Percentiles rank a stretch among this genome's conserved stretches.
Evolutionary conservation across 1,284 basidiomycete genomes (phyloP).

Genomic region (Cryptococcus sp.): DNA sequence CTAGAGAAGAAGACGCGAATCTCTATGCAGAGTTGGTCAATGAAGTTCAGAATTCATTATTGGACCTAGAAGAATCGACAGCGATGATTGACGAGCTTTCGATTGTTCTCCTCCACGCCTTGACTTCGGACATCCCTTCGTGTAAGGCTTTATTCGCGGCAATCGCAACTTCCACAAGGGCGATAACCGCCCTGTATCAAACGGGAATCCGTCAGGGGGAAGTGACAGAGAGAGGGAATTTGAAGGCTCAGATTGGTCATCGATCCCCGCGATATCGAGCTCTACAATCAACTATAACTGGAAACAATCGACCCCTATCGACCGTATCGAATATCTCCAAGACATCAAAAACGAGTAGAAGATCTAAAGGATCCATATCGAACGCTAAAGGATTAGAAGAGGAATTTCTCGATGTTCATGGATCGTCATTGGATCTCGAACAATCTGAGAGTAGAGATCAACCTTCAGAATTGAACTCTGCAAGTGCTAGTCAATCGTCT

Average conservation of each 20-base stretch:
- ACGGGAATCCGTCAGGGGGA: background rate
- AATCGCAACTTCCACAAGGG: background rate
- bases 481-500: constrained; percentile 19
- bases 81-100: constrained; percentile 11
- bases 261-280: background rate
- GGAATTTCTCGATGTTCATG: constrained; percentile 29
- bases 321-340: constrained; percentile 1
- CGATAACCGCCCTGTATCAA: background rate
- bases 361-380: constrained; percentile 1
- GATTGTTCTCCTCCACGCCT: background rate
- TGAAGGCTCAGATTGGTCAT: background rate
- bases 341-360: background rate
- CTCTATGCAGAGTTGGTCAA: constrained; percentile 36
- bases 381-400: constrained; percentile 29
- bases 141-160: background rate
- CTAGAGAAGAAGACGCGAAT: constrained; percentile 19
- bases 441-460: constrained; percentile 14
- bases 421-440: constrained; percentile 14
- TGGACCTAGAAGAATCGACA: constrained; percentile 29
- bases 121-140: constrained; percentile 12
- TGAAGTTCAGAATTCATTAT: constrained; percentile 28
- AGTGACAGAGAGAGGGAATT: background rate
- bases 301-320: background rate
- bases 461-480: constrained; percentile 14
- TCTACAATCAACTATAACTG: background rate